Base-by-base conservation (phyloP, 192 early-diverging fungal genomes). In the Blastocladiella britannica region DNA sequence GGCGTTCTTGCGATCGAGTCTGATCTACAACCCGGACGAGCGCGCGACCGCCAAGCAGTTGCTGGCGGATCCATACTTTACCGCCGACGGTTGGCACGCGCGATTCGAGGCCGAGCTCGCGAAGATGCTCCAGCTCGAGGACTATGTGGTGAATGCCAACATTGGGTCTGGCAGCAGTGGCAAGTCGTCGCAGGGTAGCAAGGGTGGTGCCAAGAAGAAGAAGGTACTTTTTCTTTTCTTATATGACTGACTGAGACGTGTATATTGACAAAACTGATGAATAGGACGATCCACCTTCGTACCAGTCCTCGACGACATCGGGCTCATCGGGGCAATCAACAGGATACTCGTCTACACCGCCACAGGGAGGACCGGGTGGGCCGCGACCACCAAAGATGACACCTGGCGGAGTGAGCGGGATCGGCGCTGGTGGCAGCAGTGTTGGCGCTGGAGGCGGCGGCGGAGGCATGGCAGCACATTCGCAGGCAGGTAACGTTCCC, bases 11-110 rank as follows among this genome's bases (percentile, higher is more conserved):
- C 58, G 79, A 77, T 65, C 72, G 64, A 69, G 71, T 28, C 55
- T 80, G 18, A 76, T 80, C 29, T 80, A 80, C 58, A 77, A 80
- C 53, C 70, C 76, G 4, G 76, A 80, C 58, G 69, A 80, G 55
- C 65, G 78, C 25, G 72, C 78, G 7, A 79, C 78, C 18, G 71
- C 74, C 29, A 67, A 66, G 29, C 69, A 79, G 28, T 60, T 80
- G 53, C 73, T 80, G 70, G 60, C 61, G 5, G 67, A 79, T 55
- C 72, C 76, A 4, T 80, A 80, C 63, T 80, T 80, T 57, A 69
- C 69, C 29, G 53, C 60, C n/a, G 78, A 80, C 54, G 65, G 66
- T 3, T 80, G 76, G 58, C 69, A 72, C 5, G 72, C 72, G 29
- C 31, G 64, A 18, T 80, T 72, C 56, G 78, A 80, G 61, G 55